phyloP scores from a whole-genome alignment of 2,329 filamentous ascomycete species.

The Helicocarpus griseus region DNA sequence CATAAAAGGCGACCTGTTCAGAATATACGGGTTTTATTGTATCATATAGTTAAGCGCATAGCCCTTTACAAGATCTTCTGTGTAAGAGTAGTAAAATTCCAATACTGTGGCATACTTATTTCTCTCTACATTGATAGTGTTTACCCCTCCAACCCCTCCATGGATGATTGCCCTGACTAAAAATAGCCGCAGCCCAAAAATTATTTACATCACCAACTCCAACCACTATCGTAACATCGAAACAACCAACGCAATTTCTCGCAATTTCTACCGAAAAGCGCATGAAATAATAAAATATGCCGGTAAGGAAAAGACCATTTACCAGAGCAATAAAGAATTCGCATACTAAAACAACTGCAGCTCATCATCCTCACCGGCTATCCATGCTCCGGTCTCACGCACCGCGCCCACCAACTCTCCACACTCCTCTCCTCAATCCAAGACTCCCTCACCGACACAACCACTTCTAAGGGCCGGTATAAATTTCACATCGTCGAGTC shows the following conservation, averaged over 20 bases:
- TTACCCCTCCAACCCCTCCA: neutral
- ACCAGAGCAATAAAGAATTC: conserved; percentile 2
- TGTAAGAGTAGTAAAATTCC: too few relatives aligned
- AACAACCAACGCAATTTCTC: neutral
- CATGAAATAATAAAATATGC: conserved; percentile 3
- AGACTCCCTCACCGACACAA: conserved; percentile 28
- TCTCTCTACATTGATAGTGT: neutral
- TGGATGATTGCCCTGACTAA: neutral
- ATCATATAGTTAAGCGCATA: neutral
- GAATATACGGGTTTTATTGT: too few relatives aligned
- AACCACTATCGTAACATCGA: neutral
- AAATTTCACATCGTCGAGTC: conserved; percentile 32
- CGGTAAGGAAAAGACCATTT: conserved; percentile 3
- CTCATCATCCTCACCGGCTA: conserved; percentile 54
- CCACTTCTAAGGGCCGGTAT: conserved; percentile 34
- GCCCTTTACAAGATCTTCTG: neutral
- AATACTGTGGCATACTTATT: too few relatives aligned
- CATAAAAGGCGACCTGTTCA: too few relatives aligned
- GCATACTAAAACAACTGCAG: conserved; percentile 25
- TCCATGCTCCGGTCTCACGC: conserved; percentile 54
- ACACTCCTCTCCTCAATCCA: conserved; percentile 39
- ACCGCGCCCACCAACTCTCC: conserved; percentile 50
- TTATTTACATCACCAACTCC: neutral
- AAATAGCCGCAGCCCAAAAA: conserved; percentile 2
- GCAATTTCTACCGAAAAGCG: neutral